Conservation (phyloP, 495 filamentous ascomycete genomes). For the Pyrenopolyporus hunteri region DNA sequence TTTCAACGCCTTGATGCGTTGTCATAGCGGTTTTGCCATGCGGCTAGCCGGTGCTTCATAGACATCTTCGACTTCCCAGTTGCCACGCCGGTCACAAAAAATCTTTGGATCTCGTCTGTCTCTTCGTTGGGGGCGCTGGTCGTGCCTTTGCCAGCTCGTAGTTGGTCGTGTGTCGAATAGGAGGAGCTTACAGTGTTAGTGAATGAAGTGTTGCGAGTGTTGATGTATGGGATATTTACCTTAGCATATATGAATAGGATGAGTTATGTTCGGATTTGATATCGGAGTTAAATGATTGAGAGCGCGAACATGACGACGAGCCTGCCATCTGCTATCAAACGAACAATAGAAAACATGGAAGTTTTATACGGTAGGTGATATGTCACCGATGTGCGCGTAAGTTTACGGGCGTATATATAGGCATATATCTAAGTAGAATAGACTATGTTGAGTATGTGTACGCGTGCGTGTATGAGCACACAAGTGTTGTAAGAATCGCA, state of each 20-base stretch:
- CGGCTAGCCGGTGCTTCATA: slow-evolving; percentile 3
- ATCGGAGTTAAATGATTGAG: not conserved
- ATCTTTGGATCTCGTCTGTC: slow-evolving; percentile 9
- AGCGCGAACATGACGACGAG: not conserved
- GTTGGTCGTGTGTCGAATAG: not conserved
- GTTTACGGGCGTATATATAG: not conserved
- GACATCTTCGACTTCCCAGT: slow-evolving; percentile 14
- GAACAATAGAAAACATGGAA: not conserved
- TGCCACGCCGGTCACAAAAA: slow-evolving; percentile 22
- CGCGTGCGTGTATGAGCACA: not conserved
- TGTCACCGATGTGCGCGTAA: not conserved
- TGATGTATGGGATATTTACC: slow-evolving; percentile 10
- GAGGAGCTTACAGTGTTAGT: slow-evolving; percentile 21
- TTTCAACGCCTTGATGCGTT: slow-evolving; percentile 4
- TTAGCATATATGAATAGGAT: slow-evolving; percentile 1
- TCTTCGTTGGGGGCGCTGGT: not conserved
- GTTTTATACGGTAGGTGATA: not conserved
- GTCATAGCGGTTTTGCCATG: slow-evolving; percentile 16
- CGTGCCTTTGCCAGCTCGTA: not conserved
- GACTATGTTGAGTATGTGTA: not conserved
- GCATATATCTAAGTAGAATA: not conserved
- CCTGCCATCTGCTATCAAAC: not conserved
- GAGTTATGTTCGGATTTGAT: slow-evolving; percentile 10
- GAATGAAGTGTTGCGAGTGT: not conserved
- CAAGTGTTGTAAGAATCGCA: not conserved